Base-by-base conservation (phyloP, 225 moss, liverwort and hornwort genomes). In the Physcomitrellopsis africana region DNA sequence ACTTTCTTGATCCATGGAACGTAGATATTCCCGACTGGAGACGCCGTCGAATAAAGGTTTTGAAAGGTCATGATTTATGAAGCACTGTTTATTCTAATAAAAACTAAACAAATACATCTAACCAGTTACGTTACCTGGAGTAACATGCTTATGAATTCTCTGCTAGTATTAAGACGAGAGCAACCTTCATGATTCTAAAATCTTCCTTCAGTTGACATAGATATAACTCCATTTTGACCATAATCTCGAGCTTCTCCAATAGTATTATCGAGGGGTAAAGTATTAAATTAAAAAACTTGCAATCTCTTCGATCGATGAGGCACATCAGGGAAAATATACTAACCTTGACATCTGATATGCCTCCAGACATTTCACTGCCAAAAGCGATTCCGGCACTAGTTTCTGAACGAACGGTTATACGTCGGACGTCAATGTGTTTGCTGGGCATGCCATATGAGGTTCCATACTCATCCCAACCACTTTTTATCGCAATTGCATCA, bases 341-440 rank as follows among this genome's bases (percentile, higher is more conserved):
- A 51, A 89, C 89, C 89, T 86, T 79, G 68, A 99, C 92, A 82
- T 99, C 81, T 64, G 86, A 81, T 69, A 99, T 90, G 24, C 97
- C 97, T 43, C 97, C 97, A 11, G 97, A 99, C 97, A 99, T 99
- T 82, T 99, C 97, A 73, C 97, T 99, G 51, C 97, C 97, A 44
- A 99, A 90, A 22, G 97, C 87, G 67, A 99, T 85, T 52, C 94
- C 95, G 10, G 97, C 91, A 80, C 95, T 93, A 27, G 92, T 90
- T 11, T 51, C 72, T 8, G 95, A 77, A 41, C 80, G 80, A 1
- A 95, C 87, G 58, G 80, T 24, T 52, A 99, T 87, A 13, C 85
- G 84, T 52, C 87, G 89, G 51, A 99, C 81, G 56, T 79, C 67
- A 52, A 99, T 95, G 67, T 92, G 77, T 22, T 81, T 70, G 86